Conservation (phyloP, 2,329 filamentous ascomycete species). For the Aspergillus tubingensis region DNA sequence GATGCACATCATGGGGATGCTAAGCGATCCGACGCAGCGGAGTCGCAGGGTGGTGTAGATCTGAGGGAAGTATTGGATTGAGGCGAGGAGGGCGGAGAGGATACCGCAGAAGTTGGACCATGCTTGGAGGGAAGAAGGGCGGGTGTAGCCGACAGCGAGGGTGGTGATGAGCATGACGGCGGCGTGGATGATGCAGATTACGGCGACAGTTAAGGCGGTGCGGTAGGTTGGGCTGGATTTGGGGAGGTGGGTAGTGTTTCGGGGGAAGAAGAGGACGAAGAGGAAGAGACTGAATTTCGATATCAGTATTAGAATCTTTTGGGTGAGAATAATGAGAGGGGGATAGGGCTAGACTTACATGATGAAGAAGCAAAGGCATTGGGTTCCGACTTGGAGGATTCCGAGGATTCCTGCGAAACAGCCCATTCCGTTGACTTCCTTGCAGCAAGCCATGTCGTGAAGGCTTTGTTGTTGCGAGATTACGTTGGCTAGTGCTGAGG, state of each 20-base stretch:
- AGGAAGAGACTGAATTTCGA: constrained; percentile 68
- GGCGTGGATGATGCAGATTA: constrained; percentile 72
- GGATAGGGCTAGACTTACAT: constrained; percentile 64
- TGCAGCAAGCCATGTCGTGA: constrained; percentile 82
- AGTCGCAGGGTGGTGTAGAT: constrained; percentile 87
- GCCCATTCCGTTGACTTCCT: constrained; percentile 74
- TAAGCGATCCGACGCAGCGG: constrained; percentile 85
- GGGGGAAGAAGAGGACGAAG: constrained; percentile 93
- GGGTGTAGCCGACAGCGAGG: constrained; percentile 64
- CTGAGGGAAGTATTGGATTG: constrained; percentile 91
- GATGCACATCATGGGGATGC: constrained; percentile 97
- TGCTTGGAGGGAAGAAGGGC: constrained; percentile 64
- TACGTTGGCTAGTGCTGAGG: constrained; percentile 89
- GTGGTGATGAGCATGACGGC: constrained; percentile 67
- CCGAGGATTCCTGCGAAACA: constrained; percentile 85
- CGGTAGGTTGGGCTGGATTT: constrained; percentile 67
- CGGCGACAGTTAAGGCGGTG: constrained; percentile 74
- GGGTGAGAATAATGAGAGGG: too few relatives aligned
- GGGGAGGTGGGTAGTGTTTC: constrained; percentile 55
- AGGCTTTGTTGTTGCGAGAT: constrained; percentile 81
- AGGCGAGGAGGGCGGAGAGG: constrained; percentile 74
- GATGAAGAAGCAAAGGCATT: constrained; percentile 87
- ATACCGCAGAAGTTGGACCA: constrained; percentile 89
- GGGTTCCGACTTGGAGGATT: constrained; percentile 84
- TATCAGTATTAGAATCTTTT: too few relatives aligned